Evolutionary conservation across 1,284 basidiomycete species (phyloP).

Genomic region (Abortiporus biennis): DNA sequence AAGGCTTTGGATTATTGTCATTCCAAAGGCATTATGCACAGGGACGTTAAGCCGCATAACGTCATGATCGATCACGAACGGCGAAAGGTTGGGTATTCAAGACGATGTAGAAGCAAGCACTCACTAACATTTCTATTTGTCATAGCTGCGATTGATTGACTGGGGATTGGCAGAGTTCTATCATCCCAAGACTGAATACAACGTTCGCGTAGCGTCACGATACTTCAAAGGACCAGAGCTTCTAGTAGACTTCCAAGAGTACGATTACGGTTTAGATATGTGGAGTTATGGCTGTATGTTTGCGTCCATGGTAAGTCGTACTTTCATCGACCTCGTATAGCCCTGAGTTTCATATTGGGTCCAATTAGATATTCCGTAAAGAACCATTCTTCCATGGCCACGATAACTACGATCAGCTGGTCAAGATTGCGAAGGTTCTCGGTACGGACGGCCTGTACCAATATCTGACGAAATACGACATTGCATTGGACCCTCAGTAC

Average conservation of each 20-base stretch:
- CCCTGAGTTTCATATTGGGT: conserved; percentile 4
- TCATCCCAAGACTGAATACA: conserved; percentile 96
- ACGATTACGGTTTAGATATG: conserved; percentile 96
- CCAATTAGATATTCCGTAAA: conserved; percentile 95
- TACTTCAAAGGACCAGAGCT: conserved; percentile 99
- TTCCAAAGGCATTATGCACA: conserved; percentile 98
- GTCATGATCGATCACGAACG: conserved; percentile 99
- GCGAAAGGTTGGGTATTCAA: conserved; percentile 61
- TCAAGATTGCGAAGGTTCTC: conserved; percentile 97
- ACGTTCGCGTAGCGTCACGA: conserved; percentile 94
- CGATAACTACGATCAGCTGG: conserved; percentile 98
- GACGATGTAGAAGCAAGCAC: neutral
- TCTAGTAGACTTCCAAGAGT: conserved; percentile 97
- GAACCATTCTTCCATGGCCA: conserved; percentile 99
- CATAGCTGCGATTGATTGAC: conserved; percentile 89
- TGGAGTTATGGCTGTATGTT: conserved; percentile 99
- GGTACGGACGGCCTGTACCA: conserved; percentile 94
- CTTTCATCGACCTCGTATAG: neutral
- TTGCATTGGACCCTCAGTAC: conserved; percentile 86
- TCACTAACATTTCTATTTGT: conserved; percentile 4
- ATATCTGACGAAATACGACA: conserved; percentile 91
- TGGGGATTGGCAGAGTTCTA: conserved; percentile 99
- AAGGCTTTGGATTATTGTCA: conserved; percentile 95
- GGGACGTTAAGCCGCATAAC: conserved; percentile 99
- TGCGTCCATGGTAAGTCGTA: conserved; percentile 81